Percentiles rank a stretch among this genome's conserved stretches.
phyloP scores from a whole-genome alignment of 1,284 basidiomycete species.

The Mycosarcoma maydis region DNA sequence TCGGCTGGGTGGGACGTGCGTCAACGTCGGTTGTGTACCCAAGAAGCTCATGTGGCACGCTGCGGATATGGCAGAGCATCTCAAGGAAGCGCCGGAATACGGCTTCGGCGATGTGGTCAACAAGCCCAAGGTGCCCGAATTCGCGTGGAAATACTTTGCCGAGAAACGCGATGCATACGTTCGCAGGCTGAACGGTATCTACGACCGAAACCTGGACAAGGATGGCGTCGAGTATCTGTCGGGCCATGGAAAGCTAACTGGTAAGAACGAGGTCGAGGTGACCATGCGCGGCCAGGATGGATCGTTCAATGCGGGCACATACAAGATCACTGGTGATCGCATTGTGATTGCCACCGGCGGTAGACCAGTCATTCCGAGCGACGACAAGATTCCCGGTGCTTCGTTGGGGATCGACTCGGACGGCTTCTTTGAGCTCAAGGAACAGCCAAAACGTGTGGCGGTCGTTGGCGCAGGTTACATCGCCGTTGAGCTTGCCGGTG shows the following conservation, averaged over 20 bases:
- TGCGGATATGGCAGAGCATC: conserved; percentile 82
- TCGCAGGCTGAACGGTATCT: conserved; percentile 87
- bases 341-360: conserved; percentile 82
- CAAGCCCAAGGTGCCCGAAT: conserved; percentile 69
- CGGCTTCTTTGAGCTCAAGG: conserved; percentile 91
- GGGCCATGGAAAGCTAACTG: conserved; percentile 73
- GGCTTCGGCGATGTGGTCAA: conserved; percentile 72
- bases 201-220: conserved; percentile 80
- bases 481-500: conserved; percentile 77
- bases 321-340: conserved; percentile 63
- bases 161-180: conserved; percentile 96
- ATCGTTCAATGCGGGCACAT: conserved; percentile 70
- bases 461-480: conserved; percentile 98
- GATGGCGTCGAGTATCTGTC: conserved; percentile 89
- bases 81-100: conserved; percentile 79
- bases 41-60: conserved; percentile 98
- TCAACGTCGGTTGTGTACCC: conserved; percentile 77
- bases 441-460: conserved; percentile 90
- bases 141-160: conserved; percentile 92
- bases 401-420: conserved; percentile 90
- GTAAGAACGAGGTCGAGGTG: conserved; percentile 61
- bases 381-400: conserved; percentile 86
- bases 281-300: conserved; percentile 58
- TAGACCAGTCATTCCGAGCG: conserved; percentile 80
- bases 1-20: conserved; percentile 91